phyloP scores from a whole-genome alignment of 2,329 filamentous ascomycete species.

The Microcyclospora tardicrescens region DNA sequence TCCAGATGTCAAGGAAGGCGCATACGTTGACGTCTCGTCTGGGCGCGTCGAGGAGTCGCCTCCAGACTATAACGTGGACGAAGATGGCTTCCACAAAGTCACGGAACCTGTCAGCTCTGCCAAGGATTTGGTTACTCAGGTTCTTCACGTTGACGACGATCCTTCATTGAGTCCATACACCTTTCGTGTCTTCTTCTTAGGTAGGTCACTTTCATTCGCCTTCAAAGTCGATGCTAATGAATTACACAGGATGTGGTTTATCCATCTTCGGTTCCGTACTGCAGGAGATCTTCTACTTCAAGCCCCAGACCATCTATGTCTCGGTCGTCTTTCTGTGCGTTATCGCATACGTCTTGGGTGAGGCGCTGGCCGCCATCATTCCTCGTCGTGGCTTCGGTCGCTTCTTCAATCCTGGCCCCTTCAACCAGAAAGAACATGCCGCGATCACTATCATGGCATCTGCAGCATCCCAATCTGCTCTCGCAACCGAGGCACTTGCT shows the following conservation, averaged over 20 bases:
- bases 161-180: conserved; percentile 25
- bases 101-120: conserved; percentile 12
- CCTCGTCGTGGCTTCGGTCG: conserved; percentile 23
- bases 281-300: conserved; percentile 36
- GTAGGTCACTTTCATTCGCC: conserved; percentile 7
- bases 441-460: conserved; percentile 33
- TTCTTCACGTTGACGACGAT: conserved; percentile 27
- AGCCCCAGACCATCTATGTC: conserved; percentile 34
- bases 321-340: conserved; percentile 34
- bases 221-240: not conserved
- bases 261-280: conserved; percentile 23
- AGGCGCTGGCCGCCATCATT: conserved; percentile 26
- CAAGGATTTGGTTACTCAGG: conserved; percentile 21
- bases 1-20: conserved; percentile 1
- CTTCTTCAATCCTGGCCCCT: conserved; percentile 29
- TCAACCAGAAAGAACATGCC: conserved; percentile 24
- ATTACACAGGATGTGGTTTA: conserved; percentile 8
- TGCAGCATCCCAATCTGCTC: conserved; percentile 23
- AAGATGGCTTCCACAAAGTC: conserved; percentile 4
- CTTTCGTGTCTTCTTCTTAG: conserved; percentile 28
- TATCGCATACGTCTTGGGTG: conserved; percentile 31
- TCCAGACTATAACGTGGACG: conserved; percentile 3
- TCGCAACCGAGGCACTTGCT: conserved; percentile 30
- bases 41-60: not conserved
- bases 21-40: conserved; percentile 1